phyloP scores from a whole-genome alignment of 495 filamentous ascomycete genomes.

The Penicillium paxilli region DNA sequence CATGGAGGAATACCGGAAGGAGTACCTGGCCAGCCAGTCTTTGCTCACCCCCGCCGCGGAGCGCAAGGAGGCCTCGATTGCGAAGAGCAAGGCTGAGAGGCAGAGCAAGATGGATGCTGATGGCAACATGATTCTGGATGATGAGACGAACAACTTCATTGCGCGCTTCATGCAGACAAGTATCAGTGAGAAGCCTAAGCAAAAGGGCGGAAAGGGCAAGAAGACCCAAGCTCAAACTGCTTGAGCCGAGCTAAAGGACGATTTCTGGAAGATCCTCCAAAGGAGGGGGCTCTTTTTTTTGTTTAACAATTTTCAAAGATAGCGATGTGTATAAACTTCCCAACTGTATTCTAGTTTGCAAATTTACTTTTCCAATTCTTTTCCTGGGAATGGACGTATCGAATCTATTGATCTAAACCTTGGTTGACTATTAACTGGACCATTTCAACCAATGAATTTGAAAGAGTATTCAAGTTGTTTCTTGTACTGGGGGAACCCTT shows the following conservation, averaged over 20 bases:
- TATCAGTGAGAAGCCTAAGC: constrained; percentile 10
- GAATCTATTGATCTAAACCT: background rate
- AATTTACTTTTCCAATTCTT: constrained; percentile 24
- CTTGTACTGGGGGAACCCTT: no score
- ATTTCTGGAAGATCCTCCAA: constrained; percentile 1
- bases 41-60: constrained; percentile 48
- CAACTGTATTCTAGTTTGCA: constrained; percentile 42
- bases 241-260: background rate
- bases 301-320: constrained; percentile 9
- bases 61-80: constrained; percentile 16
- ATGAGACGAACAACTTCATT: constrained; percentile 36
- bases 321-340: constrained; percentile 37
- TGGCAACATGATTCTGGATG: constrained; percentile 38
- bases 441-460: no score
- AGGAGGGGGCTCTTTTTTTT: no score
- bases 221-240: constrained; percentile 7
- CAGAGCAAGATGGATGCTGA: constrained; percentile 31
- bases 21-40: constrained; percentile 52
- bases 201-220: constrained; percentile 12
- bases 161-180: constrained; percentile 28
- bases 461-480: no score
- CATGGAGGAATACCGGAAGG: constrained; percentile 56
- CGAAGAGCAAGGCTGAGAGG: constrained; percentile 25
- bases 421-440: no score
- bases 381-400: constrained; percentile 5